Evolutionary conservation across 2,329 filamentous ascomycete genomes (phyloP), one percentile per base, ranked within the genome.

Genomic region (Pseudogymnoascus sp.): DNA sequence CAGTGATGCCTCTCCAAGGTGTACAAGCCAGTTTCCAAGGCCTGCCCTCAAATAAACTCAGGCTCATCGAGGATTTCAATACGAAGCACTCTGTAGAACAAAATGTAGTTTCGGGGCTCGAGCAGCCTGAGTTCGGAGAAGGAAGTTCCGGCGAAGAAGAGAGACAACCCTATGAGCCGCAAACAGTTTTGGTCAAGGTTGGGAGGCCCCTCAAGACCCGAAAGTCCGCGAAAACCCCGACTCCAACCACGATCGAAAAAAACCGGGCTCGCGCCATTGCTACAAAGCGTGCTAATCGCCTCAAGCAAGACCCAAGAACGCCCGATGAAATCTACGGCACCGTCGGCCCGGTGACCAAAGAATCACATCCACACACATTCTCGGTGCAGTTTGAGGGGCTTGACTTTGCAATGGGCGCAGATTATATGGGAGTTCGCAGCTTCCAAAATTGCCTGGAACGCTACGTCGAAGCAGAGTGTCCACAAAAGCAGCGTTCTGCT

Each of bases 291-390:
- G 28, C n/a, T 16, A n/a, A 8, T 11, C 47, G 25, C 47, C 28
- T 32, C 5, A 54, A 18, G 28, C n/a, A 8, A 18, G 47, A 32
- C 9, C 4, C 3, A 6, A 34, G 47, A 32, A 54, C 47, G 16
- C 6, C 47, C 11, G 28, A 54, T 54, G 47, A 54, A 32, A 54
- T 54, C n/a, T 54, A 54, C 47, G 47, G 47, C 47, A 54, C 47
- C 16, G 6, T 32, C 47, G 47, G 28, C 28, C 28, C 11, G 16
- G 47, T 54, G 28, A 54, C 47, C 11, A 28, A 16, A 34, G 16
- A 4, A 54, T 32, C 47, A 54, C 47, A 54, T 18, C 28, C 47
- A 54, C 47, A 54, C 28, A 54, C 47, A 32, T 32, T 18, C n/a
- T 32, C 47, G 16, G 47, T 54, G 25, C 47, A 54, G 47, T 54